Percentiles rank a stretch among this genome's conserved stretches.
Conservation (phyloP, 2,329 filamentous ascomycete genomes). For the Cladophialophora chaetospira region DNA sequence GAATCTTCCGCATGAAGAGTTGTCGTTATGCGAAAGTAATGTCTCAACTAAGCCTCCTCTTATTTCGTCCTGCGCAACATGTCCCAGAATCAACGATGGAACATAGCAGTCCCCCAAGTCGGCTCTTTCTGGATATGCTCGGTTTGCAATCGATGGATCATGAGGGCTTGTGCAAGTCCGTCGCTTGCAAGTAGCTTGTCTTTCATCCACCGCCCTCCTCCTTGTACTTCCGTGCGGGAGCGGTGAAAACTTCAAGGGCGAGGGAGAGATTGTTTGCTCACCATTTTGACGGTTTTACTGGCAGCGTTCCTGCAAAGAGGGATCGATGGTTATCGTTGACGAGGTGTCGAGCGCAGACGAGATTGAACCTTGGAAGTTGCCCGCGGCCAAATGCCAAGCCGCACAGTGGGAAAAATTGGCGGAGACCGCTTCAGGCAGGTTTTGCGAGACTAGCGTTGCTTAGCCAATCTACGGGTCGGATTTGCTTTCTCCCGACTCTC, state of each 20-base stretch:
- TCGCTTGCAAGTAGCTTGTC: too few relatives aligned
- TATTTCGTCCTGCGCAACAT: not conserved
- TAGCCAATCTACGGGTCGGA: not conserved
- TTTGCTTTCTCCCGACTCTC: not conserved
- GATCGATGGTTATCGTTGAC: slow-evolving; percentile 14
- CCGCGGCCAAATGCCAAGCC: slow-evolving; percentile 30
- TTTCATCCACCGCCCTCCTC: not conserved
- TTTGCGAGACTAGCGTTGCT: not conserved
- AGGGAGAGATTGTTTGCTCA: slow-evolving; percentile 24
- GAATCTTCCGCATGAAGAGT: not conserved
- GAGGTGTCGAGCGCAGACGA: slow-evolving; percentile 1
- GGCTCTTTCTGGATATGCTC: too few relatives aligned
- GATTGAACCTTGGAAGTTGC: too few relatives aligned
- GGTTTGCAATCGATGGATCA: too few relatives aligned
- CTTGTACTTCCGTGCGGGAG: not conserved
- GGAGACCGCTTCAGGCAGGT: slow-evolving; percentile 6
- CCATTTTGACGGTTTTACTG: slow-evolving; percentile 34
- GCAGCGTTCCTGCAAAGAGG: slow-evolving; percentile 15
- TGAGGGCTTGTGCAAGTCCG: too few relatives aligned
- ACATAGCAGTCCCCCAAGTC: too few relatives aligned
- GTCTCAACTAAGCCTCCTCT: not conserved
- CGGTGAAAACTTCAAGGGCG: not conserved
- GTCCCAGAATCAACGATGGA: too few relatives aligned
- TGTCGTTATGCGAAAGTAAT: not conserved
- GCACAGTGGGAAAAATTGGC: slow-evolving; percentile 22